Conservation (phyloP, 192 early-diverging fungal genomes). For the Backusella macrospora region DNA sequence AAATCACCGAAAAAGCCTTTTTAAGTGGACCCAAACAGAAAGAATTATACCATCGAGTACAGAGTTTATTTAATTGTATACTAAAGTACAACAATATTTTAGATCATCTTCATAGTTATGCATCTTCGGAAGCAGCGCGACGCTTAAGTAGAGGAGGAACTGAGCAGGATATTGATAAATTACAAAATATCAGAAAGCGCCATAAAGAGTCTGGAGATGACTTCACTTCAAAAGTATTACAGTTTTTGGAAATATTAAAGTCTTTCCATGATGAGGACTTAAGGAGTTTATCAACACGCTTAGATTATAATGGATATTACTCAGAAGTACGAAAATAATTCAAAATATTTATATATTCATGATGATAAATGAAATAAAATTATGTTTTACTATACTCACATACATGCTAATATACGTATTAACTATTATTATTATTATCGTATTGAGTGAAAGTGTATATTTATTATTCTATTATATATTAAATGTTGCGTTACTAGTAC, state of each 20-base stretch:
- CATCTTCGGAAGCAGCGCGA: conserved; percentile 41
- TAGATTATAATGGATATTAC: conserved; percentile 86
- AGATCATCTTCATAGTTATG: conserved; percentile 55
- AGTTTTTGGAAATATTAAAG: conserved; percentile 43
- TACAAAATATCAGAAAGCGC: conserved; percentile 21
- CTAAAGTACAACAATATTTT: conserved; percentile 58
- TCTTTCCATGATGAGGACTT: conserved; percentile 72
- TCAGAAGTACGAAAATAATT: conserved; percentile 1
- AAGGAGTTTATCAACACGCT: conserved; percentile 70
- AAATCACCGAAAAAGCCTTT: conserved; percentile 69
- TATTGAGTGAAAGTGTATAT: too few species aligned
- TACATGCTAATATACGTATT: too few species aligned
- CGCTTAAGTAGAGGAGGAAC: conserved; percentile 2
- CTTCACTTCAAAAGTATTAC: conserved; percentile 44
- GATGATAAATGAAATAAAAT: too few species aligned
- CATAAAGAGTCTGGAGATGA: conserved; percentile 44
- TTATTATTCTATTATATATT: too few species aligned
- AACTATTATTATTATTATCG: too few species aligned
- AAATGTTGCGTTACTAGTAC: too few species aligned
- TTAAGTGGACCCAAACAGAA: conserved; percentile 43
- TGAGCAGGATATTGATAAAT: conserved; percentile 24
- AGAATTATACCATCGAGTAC: conserved; percentile 47
- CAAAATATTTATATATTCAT: not conserved
- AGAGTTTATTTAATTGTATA: conserved; percentile 65
- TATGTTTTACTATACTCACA: too few species aligned